phyloP scores from a whole-genome alignment of 208 protist genomes.

The Phytomonas sp. region DNA sequence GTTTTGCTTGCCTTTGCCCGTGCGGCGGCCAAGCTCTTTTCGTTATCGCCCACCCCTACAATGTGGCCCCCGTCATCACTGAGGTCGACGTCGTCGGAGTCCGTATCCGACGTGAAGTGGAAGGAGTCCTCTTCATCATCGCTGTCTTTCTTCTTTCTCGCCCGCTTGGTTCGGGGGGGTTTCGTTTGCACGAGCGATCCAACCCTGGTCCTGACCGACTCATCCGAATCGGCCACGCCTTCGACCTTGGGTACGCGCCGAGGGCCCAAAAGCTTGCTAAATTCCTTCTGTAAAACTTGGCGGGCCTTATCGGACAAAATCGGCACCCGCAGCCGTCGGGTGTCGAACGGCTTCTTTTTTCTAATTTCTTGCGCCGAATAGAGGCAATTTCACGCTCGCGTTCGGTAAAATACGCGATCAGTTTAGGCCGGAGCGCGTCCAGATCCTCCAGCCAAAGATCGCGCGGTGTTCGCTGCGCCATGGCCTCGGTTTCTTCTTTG shows the following conservation, averaged over 20 bases:
- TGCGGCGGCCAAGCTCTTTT: slow-evolving; percentile 1
- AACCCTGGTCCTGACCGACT: neutral
- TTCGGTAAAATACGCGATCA: slow-evolving; percentile 53
- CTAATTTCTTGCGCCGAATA: slow-evolving; percentile 77
- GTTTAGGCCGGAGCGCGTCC: slow-evolving; percentile 45
- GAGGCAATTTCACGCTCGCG: slow-evolving; percentile 61
- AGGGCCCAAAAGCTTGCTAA: slow-evolving; percentile 7
- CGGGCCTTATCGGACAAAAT: slow-evolving; percentile 83
- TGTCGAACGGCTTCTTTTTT: slow-evolving; percentile 77
- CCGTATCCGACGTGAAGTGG: slow-evolving; percentile 13
- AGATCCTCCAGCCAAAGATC: slow-evolving; percentile 89
- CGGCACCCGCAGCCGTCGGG: slow-evolving; percentile 61
- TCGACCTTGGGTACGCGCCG: neutral
- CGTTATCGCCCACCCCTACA: slow-evolving; percentile 33
- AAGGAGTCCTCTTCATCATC: slow-evolving; percentile 38
- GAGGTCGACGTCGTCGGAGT: slow-evolving; percentile 21
- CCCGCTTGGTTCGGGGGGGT: slow-evolving; percentile 21
- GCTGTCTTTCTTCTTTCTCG: slow-evolving; percentile 34
- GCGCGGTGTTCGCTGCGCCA: slow-evolving; percentile 70
- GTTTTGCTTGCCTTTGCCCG: slow-evolving; percentile 11
- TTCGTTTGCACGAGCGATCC: slow-evolving; percentile 18
- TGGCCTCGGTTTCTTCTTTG: slow-evolving; percentile 57
- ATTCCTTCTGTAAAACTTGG: slow-evolving; percentile 51
- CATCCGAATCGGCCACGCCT: slow-evolving; percentile 12
- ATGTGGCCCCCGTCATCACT: slow-evolving; percentile 23